Evolutionary conservation across 1,284 basidiomycete genomes (phyloP), one percentile per base, ranked within the genome.

Genomic region (Pyrrhoderma lamaoense): DNA sequence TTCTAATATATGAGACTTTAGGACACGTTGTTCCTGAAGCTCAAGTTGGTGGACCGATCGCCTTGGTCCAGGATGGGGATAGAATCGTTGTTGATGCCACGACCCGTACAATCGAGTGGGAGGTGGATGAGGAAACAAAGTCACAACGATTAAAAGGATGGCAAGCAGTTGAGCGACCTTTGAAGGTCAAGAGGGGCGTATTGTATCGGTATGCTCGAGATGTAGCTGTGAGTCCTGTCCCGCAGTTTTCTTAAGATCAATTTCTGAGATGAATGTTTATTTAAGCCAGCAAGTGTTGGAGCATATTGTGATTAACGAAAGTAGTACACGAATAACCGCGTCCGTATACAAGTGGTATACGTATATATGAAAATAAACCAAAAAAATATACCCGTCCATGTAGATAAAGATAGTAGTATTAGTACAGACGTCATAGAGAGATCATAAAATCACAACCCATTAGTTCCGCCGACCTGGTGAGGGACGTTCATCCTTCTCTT

Each of bases 1-100:
- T 8, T 19, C 13, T 14, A 9, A 42, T 22, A 11, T 8, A 27
- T n/a, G n/a, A 18, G 18, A 4, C 9, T 18, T 69, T 71, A 69
- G 90, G 91, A 3, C 93, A 96, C 60, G 89, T 94, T 44, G 89
- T 92, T 1, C 95, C 95, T 19, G 90, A 94, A 69, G 91, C 92
- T n/a, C 81, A 82, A 49, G 74, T 89, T 40, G 95, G 95, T 55
- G 95, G 95, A 2, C 93, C 95, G 8, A 98, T 99, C 62, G 95
- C 90, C 9, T 81, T 99, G 16, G 88, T 97, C 38, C 71, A 87
- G 62, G 94, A 98, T 62, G 96, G 94, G 3, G 95, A 99, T 64
- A 75, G 75, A 52, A 88, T 94, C 60, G 64, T 82, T 57, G 89
- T 94, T 57, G 89, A 93, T 64, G 76, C 93, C 5, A 82, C 79